Evolutionary conservation across 768 basidiomycete genomes (phyloP), one percentile per base, ranked within the genome.

Genomic region (Rhizopogon roseolus): DNA sequence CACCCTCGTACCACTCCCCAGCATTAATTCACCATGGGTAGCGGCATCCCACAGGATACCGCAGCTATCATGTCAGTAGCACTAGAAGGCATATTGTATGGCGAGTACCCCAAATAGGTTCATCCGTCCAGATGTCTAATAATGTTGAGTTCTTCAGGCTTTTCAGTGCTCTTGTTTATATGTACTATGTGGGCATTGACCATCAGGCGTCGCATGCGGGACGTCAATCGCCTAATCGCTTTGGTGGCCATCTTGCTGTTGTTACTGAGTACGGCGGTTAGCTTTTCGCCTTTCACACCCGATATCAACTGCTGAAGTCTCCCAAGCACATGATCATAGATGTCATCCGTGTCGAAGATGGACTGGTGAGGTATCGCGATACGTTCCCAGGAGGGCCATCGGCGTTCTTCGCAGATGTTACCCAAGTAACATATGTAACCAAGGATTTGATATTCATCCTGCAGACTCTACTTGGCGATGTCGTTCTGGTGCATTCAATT

Each of bases 381-480:
- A 56, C 34, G 3, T 54, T 52, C 22, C 56, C 59, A 14, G 60
- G 61, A 5, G 66, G 66, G 2, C 61, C 65, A 4, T 4, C 52
- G 6, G 62, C 56, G 2, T 66, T 57, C 50, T 66, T 68, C 50
- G 58, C 56, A 4, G 58, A 62, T 32, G 49, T 55, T 3, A 56
- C 59, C 27, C 52, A 68, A 29, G 45, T 48, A 6, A 63, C 65
- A 0, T 65, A 65, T 49, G 52, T 66, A 14, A 62, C 62, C 44
- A 66, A 66, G 37, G 61, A 61, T 40, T 56, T 49, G 2, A 41
- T 66, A 5, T 64, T 60, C 28, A 42, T 29, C 28, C 0, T 61
- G 19, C 58, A 61, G 44, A 55, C 54, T n/a, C 39, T 55, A 4
- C 32, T 55, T 13, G 50, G 41, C 11, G 54, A 55, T 25, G 54